Conservation (phyloP, 2,329 filamentous ascomycete species). For the Alternaria sp. region DNA sequence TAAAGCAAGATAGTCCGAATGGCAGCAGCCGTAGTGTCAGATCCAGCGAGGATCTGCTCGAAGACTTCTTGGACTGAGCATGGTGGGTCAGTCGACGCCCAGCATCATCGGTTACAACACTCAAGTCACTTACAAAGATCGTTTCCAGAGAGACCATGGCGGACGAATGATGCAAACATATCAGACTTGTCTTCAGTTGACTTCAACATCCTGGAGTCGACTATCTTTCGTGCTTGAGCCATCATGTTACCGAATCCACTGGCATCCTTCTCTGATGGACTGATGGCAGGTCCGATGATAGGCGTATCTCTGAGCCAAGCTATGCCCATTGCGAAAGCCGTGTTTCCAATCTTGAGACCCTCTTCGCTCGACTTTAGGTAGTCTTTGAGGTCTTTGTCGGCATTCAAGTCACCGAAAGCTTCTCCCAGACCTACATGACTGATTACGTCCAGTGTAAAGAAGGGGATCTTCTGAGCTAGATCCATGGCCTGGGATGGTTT, state of each 20-base stretch:
- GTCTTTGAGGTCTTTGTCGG: constrained; percentile 57
- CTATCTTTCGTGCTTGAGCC: constrained; percentile 36
- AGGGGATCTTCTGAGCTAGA: constrained; percentile 56
- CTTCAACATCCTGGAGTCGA: constrained; percentile 54
- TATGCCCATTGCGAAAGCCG: constrained; percentile 35
- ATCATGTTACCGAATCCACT: constrained; percentile 43
- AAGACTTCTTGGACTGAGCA: constrained; percentile 49
- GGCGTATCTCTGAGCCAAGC: constrained; percentile 32
- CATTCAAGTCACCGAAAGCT: constrained; percentile 59
- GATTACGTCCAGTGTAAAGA: constrained; percentile 64
- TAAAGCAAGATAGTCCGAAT: constrained; percentile 62
- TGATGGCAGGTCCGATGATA: constrained; percentile 36
- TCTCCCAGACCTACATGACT: constrained; percentile 60
- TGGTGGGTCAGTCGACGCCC: not conserved
- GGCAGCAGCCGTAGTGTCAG: constrained; percentile 64
- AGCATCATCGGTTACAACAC: not conserved
- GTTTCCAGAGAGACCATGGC: constrained; percentile 51
- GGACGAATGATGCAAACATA: constrained; percentile 62
- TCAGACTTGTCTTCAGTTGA: constrained; percentile 54
- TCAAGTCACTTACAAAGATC: constrained; percentile 37
- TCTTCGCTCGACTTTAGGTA: constrained; percentile 55
- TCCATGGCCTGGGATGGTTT: constrained; percentile 52
- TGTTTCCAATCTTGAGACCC: constrained; percentile 38
- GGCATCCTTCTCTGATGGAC: constrained; percentile 46
- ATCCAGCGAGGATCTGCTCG: constrained; percentile 61